Base-by-base conservation (phyloP, 1,139 yeast genomes). In the Blastobotrys niveus region DNA sequence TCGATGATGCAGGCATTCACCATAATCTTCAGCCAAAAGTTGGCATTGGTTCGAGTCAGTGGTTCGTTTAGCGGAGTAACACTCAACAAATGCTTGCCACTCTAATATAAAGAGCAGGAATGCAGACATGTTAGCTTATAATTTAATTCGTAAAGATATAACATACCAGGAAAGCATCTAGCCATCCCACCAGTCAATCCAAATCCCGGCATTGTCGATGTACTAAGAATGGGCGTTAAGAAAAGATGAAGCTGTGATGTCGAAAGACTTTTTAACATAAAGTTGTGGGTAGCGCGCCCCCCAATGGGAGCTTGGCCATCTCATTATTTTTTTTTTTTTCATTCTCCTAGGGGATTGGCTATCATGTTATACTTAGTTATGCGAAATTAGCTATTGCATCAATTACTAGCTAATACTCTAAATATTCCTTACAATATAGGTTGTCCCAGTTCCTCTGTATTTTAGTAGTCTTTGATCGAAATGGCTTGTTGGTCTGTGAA, bases 1-100 rank as follows among this genome's bases (percentile, higher is more conserved):
- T 26, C 59, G 60, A 58, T 72, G 77, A 56, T 70, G 74, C 39
- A 73, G 64, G 52, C 77, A 73, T 59, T 73, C 77, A 43, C 64
- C 59, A 61, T 72, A 73, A 56, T 73, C 77, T 43, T 67, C 74
- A 27, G 68, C 67, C 42, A 61, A 58, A 21, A 69, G 67, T 36
- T 57, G 58, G 59, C 77, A 73, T 48, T 67, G 56, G 38, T 53
- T 52, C 19, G 65, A 64, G 44, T 61, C 61, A 33, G 59, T 56
- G 3, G 72, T 68, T 26, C 60, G 58, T 38, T 62, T 63, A 37
- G 69, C 64, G 18, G 74, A 66, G 59, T 66, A 67, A 59, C 76
- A 72, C 52, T 71, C 73, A 52, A 70, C 61, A 52, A 69, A 70
- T 48, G 65, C 64, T 53, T 70, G 74, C 71, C 71, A 68, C 58